Evolutionary conservation across 345 rosid species (phyloP), one percentile per base, ranked within the genome.

Genomic region (Linum trigynum): DNA sequence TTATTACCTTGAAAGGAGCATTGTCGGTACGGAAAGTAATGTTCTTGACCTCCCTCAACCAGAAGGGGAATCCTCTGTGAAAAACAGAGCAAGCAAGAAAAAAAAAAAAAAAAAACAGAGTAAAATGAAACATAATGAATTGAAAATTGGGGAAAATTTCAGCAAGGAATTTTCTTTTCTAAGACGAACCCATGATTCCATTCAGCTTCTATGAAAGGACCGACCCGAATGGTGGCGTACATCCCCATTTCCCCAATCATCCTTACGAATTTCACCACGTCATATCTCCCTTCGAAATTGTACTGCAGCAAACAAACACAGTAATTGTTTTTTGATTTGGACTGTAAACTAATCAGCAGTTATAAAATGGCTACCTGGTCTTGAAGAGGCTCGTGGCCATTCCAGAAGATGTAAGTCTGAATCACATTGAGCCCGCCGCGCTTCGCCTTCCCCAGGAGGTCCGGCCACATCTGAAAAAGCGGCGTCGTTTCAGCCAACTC

Each of bases 131-230:
- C 4, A 57, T 43, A 64, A 42, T n/a, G 17, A 9, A 55, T 5
- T 55, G 53, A 37, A 42, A 45, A 45, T 45, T 45, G 6, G 15
- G 2, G 55, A 55, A 67, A 11, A 17, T 38, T 23, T 23, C 32
- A 53, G 38, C 40, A 68, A 4, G 17, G 38, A 16, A 3, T 15
- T 23, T 17, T 16, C 3, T 36, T 17, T 32, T 59, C 2, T 45
- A 5, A 8, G 9, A 45, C 51, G 50, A 84, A 92, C 99, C 99
- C 99, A 42, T 94, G 92, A 74, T 80, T 94, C 97, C 97, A 94
- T 79, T 94, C 99, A 64, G 92, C 99, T 67, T 94, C 95, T 61
- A 94, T 80, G 77, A 88, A 94, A 0, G 99, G 97, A 40, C 99
- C 99, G 67, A 88, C 71, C 76, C 97, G 74, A 40, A 94, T 74